Evolutionary conservation across 768 basidiomycete species (phyloP).

Genomic region (Pleurotus pulmonarius): DNA sequence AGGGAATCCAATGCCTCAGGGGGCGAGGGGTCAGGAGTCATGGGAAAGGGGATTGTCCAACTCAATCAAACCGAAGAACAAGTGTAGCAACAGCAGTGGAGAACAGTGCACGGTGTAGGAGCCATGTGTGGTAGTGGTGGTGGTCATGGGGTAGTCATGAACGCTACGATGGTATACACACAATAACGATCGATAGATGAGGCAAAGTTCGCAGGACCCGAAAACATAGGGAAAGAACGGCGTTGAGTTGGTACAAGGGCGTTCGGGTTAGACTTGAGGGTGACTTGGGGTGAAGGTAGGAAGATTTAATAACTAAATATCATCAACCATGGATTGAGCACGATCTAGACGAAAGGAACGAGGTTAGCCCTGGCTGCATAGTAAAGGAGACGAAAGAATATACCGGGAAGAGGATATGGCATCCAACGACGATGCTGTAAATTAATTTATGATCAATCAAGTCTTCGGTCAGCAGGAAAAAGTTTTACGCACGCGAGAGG

Average conservation of each 20-base stretch:
- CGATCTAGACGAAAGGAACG: conserved; percentile 41
- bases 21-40: no score
- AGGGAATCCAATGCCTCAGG: background rate
- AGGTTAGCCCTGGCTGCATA: background rate
- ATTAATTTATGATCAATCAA: conserved; percentile 6
- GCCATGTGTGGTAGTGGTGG: no score
- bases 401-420: conserved; percentile 75
- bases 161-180: background rate
- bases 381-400: conserved; percentile 18
- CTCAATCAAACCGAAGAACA: no score
- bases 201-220: background rate
- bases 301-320: conserved; percentile 69
- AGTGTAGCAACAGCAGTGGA: no score
- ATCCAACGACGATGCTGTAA: conserved; percentile 53
- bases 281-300: no score
- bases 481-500: conserved; percentile 60
- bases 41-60: no score
- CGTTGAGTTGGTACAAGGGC: background rate
- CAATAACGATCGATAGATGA: background rate
- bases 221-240: background rate
- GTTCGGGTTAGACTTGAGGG: background rate
- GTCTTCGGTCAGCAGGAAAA: background rate
- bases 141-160: no score
- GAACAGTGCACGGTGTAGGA: no score
- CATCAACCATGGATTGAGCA: conserved; percentile 88